These are phyloP conservation scores for Dillenia suffruticosa DNA, from an alignment of 164 flowering plant genomes.

Conservation along the genomic window DNA sequence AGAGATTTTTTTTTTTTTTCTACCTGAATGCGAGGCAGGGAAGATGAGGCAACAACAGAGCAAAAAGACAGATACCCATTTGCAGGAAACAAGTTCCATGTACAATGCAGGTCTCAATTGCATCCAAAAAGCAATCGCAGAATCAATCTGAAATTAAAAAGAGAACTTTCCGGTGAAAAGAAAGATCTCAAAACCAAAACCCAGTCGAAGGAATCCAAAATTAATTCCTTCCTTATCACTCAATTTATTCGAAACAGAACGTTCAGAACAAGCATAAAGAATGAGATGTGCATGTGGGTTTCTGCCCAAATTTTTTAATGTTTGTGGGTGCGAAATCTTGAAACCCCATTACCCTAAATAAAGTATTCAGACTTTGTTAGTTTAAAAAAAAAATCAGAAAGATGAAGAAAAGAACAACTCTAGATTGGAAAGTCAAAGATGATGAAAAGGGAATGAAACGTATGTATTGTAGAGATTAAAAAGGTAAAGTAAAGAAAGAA, in stretches of 20 bases:
- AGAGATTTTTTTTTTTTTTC: background rate
- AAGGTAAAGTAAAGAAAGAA: no score
- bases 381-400: no score
- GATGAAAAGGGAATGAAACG: no score
- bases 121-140: constrained; percentile 7
- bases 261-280: constrained; percentile 20
- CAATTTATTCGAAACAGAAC: constrained; percentile 34
- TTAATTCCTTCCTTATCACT: constrained; percentile 35
- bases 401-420: no score
- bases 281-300: background rate
- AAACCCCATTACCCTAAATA: no score
- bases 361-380: no score
- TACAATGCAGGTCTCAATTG: constrained; percentile 18
- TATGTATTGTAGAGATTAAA: no score
- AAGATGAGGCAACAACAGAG: constrained; percentile 35
- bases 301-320: no score
- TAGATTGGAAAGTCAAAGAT: no score
- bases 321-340: no score
- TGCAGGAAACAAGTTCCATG: constrained; percentile 52
- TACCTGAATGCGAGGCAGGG: constrained; percentile 44
- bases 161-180: constrained; percentile 1
- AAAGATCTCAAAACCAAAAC: background rate
- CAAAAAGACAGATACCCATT: constrained; percentile 42
- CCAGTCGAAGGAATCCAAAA: constrained; percentile 14
- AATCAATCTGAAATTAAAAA: constrained; percentile 3